phyloP scores from a whole-genome alignment of 306 rosid genomes.

The Alnus rubra region DNA sequence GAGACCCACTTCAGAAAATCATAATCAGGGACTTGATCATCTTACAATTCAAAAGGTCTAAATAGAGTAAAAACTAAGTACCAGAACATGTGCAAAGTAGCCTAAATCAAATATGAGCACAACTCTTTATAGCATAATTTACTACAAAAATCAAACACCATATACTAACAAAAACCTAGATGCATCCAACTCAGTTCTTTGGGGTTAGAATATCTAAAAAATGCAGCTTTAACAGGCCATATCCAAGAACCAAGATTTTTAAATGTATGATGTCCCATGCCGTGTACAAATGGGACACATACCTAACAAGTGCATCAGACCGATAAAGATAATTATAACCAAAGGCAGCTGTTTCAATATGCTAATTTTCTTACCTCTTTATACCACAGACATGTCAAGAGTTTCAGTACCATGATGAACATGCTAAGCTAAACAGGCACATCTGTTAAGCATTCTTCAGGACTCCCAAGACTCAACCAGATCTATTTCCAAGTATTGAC shows the following conservation, averaged over 20 bases:
- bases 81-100: background rate
- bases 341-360: background rate
- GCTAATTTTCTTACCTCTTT: background rate
- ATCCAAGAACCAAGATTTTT: background rate
- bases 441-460: background rate
- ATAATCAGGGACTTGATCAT: conserved; percentile 19
- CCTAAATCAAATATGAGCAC: background rate
- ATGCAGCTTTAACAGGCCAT: background rate
- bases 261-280: background rate
- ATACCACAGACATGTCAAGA: background rate
- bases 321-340: background rate
- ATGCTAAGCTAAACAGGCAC: background rate
- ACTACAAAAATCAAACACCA: conserved; percentile 12
- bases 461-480: background rate
- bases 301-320: background rate
- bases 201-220: conserved; percentile 12
- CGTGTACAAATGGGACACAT: background rate
- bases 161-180: conserved; percentile 1
- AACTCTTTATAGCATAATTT: background rate
- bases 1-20: conserved; percentile 37
- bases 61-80: background rate
- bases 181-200: background rate
- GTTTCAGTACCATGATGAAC: background rate
- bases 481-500: background rate
- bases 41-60: conserved; percentile 3